These are phyloP conservation scores for Hericium coralloides DNA, from an alignment of 768 basidiomycete genomes.

Conservation along the genomic window DNA sequence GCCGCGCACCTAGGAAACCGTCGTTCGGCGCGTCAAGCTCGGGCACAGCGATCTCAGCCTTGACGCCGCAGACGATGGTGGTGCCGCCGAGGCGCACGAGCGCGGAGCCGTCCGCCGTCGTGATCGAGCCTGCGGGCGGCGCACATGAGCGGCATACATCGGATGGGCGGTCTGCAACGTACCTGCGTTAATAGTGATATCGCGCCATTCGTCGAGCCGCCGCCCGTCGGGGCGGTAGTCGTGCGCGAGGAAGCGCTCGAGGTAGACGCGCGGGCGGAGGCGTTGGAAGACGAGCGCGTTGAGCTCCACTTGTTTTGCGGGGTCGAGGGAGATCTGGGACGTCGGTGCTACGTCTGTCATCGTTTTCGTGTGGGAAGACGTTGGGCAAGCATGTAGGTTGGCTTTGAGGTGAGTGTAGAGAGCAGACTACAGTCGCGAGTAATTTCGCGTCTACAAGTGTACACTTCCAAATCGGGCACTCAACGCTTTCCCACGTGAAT, in stretches of 20 bases:
- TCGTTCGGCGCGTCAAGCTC: slow-evolving; percentile 63
- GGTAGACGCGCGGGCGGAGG: slow-evolving; percentile 81
- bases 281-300: slow-evolving; percentile 61
- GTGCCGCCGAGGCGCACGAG: slow-evolving; percentile 87
- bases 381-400: no score
- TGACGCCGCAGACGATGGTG: slow-evolving; percentile 93
- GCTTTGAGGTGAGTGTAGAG: no score
- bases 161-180: slow-evolving; percentile 18
- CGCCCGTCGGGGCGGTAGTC: slow-evolving; percentile 80
- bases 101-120: slow-evolving; percentile 88
- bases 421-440: no score
- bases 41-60: slow-evolving; percentile 91
- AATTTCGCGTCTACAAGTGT: no score
- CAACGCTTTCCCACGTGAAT: no score
- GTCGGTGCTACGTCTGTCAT: no score
- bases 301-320: slow-evolving; percentile 1
- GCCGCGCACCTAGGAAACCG: slow-evolving; percentile 77
- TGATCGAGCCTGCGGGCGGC: slow-evolving; percentile 65
- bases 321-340: no score
- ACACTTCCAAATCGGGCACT: no score
- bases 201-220: slow-evolving; percentile 57
- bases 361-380: no score
- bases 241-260: slow-evolving; percentile 78
- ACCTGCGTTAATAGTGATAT: slow-evolving; percentile 77
- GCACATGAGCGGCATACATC: neutral